Base-by-base conservation (phyloP, 129 eudicot genomes). In the Pseudognaphalium luteoalbum region DNA sequence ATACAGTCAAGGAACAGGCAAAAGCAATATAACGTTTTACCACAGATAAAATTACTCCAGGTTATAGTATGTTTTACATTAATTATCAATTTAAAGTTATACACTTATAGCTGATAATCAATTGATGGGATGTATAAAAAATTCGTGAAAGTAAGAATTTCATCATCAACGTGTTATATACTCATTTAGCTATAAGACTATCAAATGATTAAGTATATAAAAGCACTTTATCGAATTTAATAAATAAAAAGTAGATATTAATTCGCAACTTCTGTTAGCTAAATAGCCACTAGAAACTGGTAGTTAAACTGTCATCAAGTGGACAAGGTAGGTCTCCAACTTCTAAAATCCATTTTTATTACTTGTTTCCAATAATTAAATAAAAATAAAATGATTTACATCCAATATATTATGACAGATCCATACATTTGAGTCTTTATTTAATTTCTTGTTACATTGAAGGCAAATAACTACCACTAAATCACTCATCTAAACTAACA, bases 301-400 rank as follows among this genome's bases (percentile, higher is more conserved):
- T 25, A 75, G 63, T 10, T 47, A 28, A 64, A 32, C 33, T 57
- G 52, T 72, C 76, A 56, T 34, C 69, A 52, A 76, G 81, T 35
- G 42, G 74, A 17, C 54, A 67, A 78, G 62, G 81, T 60, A 61
- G 79, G 79, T 75, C 34, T 75, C 72, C 72, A 76, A 70, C 76
- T 70, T 42, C 37, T 56, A 34, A 67, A 76, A 51, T 39, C 6
- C 59, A 54, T 62, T 9, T 41, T 9, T 41, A 41, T 39, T 41
- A 41, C 47, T 41, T 41, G 47, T 41, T 41, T 41, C 47, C 47
- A 41, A 41, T 41, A 41, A 41, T 9, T 7, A 9, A 2, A 41
- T 9, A 8, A 9, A 8, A 35, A 9, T 32, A 25, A 39, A 8
- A 7, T 41, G 47, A 41, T 41, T 41, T 41, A 41, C 47, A 41